A percentile compares a stretch with the other conserved stretches of the same genome.
Evolutionary conservation across 2,329 filamentous ascomycete species (phyloP).

Genomic region (Paracoccidioides lutzii): DNA sequence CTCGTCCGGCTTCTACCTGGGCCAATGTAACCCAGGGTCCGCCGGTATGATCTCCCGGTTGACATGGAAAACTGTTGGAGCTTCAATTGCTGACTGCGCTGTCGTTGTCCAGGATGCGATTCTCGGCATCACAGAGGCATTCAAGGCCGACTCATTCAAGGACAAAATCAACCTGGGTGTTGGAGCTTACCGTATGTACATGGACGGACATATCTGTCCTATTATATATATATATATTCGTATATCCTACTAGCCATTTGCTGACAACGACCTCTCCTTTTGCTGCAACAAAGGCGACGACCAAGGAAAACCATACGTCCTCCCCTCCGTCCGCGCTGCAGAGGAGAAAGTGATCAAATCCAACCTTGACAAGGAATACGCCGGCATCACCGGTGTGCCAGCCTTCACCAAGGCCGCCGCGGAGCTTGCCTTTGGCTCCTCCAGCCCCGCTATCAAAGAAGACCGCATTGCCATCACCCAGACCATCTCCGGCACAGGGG

Average conservation of each 20-base stretch:
- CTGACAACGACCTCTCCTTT: background rate
- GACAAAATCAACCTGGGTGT: slow-evolving; percentile 99
- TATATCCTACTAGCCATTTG: background rate
- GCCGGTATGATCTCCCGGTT: slow-evolving; percentile 51
- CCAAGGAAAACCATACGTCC: slow-evolving; percentile 93
- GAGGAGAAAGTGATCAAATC: slow-evolving; percentile 73
- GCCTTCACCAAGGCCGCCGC: slow-evolving; percentile 89
- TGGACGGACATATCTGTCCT: too few relatives aligned
- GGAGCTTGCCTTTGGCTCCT: slow-evolving; percentile 74
- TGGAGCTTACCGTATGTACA: slow-evolving; percentile 68
- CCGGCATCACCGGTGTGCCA: slow-evolving; percentile 90
- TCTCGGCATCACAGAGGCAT: slow-evolving; percentile 74
- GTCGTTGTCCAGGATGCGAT: slow-evolving; percentile 28
- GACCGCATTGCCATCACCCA: slow-evolving; percentile 82
- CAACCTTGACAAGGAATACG: slow-evolving; percentile 90
- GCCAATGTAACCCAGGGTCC: slow-evolving; percentile 83
- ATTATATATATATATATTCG: background rate
- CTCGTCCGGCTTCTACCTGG: slow-evolving; percentile 68
- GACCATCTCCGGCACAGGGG: slow-evolving; percentile 95
- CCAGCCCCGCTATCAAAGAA: slow-evolving; percentile 60
- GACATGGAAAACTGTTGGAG: background rate
- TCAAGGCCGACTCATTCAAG: slow-evolving; percentile 86
- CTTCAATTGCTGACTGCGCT: slow-evolving; percentile 17
- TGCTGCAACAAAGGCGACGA: slow-evolving; percentile 49
- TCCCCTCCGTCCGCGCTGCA: slow-evolving; percentile 80